Evolutionary conservation across 306 rosid genomes (phyloP), one percentile per base, ranked within the genome.

Genomic region (Inga oerstediana): DNA sequence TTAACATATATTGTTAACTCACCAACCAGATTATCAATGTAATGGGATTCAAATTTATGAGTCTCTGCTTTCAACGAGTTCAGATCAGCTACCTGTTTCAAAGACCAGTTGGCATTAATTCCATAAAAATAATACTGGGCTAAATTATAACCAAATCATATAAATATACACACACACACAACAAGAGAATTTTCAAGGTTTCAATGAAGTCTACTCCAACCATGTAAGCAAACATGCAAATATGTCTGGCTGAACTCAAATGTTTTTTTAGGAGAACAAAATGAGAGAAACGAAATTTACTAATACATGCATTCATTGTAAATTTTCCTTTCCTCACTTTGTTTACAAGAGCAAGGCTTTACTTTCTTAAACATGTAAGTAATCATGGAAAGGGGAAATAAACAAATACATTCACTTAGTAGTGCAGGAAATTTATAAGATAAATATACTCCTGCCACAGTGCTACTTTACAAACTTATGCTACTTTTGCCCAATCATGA

Each of bases 31-130:
- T 90, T 91, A 84, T 78, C 89, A 24, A 89, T 79, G 71, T 96
- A 94, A 86, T 77, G 94, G 77, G 99, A 90, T 92, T 96, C 98
- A 35, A 96, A 96, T 84, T 96, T 96, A 87, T 88, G 98, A 24
- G 93, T 92, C 82, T 94, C 97, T 67, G 89, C 97, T 74, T 85
- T 84, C 93, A 96, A 85, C 89, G 85, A 41, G 75, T 79, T 90
- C 84, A 96, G 86, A 89, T 96, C 97, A 4, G 90, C 97, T 77
- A 96, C 82, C 99, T 94, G 91, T 82, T 86, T 76, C 74, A 80
- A 79, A 79, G 24, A 66, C 69, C 83, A 58, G 44, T 74, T 44
- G 70, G 32, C 58, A 85, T 69, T 17, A 82, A 75, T 77, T 51
- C 20, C 61, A 59, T 74, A 78, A 73, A 16, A 13, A 83, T 20